Conservation (phyloP, 2,329 filamentous ascomycete species). For the Fusarium bactridioides region DNA sequence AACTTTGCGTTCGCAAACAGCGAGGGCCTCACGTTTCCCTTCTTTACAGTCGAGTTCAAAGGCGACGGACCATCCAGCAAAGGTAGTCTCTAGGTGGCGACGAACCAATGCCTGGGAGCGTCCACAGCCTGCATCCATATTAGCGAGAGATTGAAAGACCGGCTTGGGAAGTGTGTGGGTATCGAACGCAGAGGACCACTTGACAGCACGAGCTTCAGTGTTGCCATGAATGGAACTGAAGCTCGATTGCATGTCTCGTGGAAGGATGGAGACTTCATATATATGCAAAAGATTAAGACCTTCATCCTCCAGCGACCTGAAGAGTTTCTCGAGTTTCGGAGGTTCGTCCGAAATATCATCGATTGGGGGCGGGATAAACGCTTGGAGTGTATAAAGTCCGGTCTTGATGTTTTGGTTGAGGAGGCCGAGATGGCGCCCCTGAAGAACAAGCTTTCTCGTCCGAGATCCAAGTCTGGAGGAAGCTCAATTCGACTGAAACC, state of each 20-base stretch:
- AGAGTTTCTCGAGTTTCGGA: slow-evolving; percentile 45
- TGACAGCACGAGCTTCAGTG: slow-evolving; percentile 29
- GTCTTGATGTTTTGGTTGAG: slow-evolving; percentile 7
- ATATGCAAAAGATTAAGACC: slow-evolving; percentile 19
- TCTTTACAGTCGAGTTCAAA: not conserved
- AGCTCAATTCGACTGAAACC: not conserved
- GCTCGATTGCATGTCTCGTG: slow-evolving; percentile 47
- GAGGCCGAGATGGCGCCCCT: not conserved
- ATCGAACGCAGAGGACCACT: slow-evolving; percentile 27
- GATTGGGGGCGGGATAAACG: slow-evolving; percentile 45
- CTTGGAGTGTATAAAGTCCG: slow-evolving; percentile 38
- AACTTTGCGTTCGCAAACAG: not conserved
- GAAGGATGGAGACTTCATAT: slow-evolving; percentile 27
- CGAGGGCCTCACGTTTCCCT: not conserved
- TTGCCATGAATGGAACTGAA: slow-evolving; percentile 45
- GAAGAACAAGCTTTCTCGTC: not conserved
- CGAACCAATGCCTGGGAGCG: slow-evolving; percentile 48
- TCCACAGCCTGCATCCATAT: slow-evolving; percentile 46
- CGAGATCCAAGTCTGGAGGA: not conserved
- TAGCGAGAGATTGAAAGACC: not conserved
- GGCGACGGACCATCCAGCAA: slow-evolving; percentile 14
- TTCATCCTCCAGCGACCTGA: slow-evolving; percentile 44
- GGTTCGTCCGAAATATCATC: slow-evolving; percentile 47
- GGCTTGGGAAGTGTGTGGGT: not conserved
- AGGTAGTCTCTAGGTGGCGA: slow-evolving; percentile 39